Evolutionary conservation across 2,329 filamentous ascomycete genomes (phyloP).

Genomic region (Curvularia verruculosa): DNA sequence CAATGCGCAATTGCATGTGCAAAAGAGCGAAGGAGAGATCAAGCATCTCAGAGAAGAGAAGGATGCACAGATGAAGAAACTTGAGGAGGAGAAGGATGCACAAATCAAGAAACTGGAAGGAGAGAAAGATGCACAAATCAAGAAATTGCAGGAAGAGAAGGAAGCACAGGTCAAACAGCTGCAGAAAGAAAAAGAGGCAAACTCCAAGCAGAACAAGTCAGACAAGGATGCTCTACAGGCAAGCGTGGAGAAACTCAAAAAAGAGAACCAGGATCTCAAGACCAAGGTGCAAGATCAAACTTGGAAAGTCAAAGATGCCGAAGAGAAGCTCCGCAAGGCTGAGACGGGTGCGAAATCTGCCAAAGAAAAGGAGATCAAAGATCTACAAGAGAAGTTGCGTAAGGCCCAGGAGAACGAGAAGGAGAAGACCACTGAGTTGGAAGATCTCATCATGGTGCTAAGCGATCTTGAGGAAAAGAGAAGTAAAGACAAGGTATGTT

Average conservation of each 20-base stretch:
- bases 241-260: conserved; percentile 19
- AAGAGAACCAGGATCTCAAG: conserved; percentile 26
- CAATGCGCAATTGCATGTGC: conserved; percentile 32
- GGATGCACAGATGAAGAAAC: conserved; percentile 1
- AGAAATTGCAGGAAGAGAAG: conserved; percentile 45
- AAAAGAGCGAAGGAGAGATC: conserved; percentile 40
- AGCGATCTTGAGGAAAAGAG: conserved; percentile 56
- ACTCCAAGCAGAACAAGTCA: conserved; percentile 33
- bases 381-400: conserved; percentile 55
- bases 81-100: conserved; percentile 8
- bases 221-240: conserved; percentile 24
- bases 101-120: conserved; percentile 5
- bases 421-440: conserved; percentile 55
- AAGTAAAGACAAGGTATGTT: conserved; percentile 46
- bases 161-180: conserved; percentile 3
- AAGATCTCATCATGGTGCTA: conserved; percentile 57
- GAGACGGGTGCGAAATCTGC: conserved; percentile 13
- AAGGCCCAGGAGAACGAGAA: conserved; percentile 45
- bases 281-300: conserved; percentile 54
- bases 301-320: conserved; percentile 55
- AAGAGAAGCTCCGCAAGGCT: conserved; percentile 52
- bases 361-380: conserved; percentile 44
- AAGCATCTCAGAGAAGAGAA: conserved; percentile 47
- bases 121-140: conserved; percentile 39
- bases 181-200: conserved; percentile 21